Percentiles rank a stretch among this genome's conserved stretches.
Evolutionary conservation across 257 asterid genomes (phyloP).

Genomic region (Echites panduratus): DNA sequence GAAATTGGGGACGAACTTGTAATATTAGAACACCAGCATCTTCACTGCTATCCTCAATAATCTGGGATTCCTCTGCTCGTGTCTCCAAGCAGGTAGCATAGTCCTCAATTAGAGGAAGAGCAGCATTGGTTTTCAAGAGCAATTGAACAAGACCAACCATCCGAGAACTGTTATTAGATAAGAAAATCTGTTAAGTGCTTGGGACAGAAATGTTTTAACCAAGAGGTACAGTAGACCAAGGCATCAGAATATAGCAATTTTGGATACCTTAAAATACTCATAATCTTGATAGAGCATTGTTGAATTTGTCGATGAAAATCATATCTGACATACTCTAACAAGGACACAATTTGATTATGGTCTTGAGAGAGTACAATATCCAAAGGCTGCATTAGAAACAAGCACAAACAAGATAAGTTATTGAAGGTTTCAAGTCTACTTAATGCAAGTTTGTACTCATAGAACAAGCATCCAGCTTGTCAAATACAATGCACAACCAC

Average conservation of each 20-base stretch:
- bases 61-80: constrained; percentile 78
- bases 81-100: constrained; percentile 95
- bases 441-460: neutral
- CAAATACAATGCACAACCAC: neutral
- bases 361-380: constrained; percentile 91
- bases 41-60: constrained; percentile 66
- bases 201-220: constrained; percentile 16
- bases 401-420: neutral
- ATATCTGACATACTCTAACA: constrained; percentile 88
- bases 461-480: neutral
- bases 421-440: neutral
- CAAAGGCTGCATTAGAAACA: constrained; percentile 70
- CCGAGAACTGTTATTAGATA: constrained; percentile 61
- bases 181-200: constrained; percentile 4
- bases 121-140: constrained; percentile 68
- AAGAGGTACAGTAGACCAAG: constrained; percentile 15
- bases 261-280: constrained; percentile 73
- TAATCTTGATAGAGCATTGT: constrained; percentile 74
- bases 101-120: constrained; percentile 73
- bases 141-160: constrained; percentile 87
- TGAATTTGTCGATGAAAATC: constrained; percentile 79
- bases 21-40: constrained; percentile 86
- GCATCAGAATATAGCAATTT: constrained; percentile 1
- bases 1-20: constrained; percentile 57
- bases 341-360: constrained; percentile 71